Base-by-base conservation (phyloP, 768 basidiomycete genomes). In the Tylopilus felleus region DNA sequence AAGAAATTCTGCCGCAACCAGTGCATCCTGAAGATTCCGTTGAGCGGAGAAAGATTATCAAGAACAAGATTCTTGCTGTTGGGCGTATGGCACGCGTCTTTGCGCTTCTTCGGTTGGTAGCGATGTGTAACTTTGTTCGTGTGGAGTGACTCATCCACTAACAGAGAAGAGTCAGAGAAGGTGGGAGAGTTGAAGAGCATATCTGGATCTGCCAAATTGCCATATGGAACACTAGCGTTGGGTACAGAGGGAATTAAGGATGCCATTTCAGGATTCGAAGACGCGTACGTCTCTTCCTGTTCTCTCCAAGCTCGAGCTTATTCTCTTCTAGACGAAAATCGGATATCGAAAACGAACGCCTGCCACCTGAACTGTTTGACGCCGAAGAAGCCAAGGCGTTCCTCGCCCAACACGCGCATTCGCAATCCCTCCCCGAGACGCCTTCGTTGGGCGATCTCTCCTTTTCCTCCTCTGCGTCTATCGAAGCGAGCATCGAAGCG, bases 1-100 rank as follows among this genome's bases (percentile, higher is more conserved):
- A 78, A 36, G 77, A 76, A 35, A 63, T 67, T 6, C 58, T 79
- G 5, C 76, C 77, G 27, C 71, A 73, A 0, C 57, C 65, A 2
- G 52, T 69, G 21, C 60, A 64, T 4, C 70, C 72, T 17, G 77
- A 75, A 23, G 85, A 88, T 22, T 68, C 77, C 2, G 68, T 75
- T 6, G 93, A 96, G 69, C 86, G 93, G 52, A 80, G 93, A 64
- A 88, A 90, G 68, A 78, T 90, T 57, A 97, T 99, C 80, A 97
- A 95, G 77, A 96, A 90, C 78, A 99, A 98, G 80, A 98, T 99
- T 59, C 82, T 98, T 74, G 94, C 94, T 47, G 93, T 99, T 36
- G 97, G 96, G 31, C 80, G 94, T 58, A 95, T 99, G 90, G 87
- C 94, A 13, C 80, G 94, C 42, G 93, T 99, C 27, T 98, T 99